These are phyloP conservation scores for Acorus gramineus DNA, from an alignment of 106 monocot species.

Conservation along the genomic window DNA sequence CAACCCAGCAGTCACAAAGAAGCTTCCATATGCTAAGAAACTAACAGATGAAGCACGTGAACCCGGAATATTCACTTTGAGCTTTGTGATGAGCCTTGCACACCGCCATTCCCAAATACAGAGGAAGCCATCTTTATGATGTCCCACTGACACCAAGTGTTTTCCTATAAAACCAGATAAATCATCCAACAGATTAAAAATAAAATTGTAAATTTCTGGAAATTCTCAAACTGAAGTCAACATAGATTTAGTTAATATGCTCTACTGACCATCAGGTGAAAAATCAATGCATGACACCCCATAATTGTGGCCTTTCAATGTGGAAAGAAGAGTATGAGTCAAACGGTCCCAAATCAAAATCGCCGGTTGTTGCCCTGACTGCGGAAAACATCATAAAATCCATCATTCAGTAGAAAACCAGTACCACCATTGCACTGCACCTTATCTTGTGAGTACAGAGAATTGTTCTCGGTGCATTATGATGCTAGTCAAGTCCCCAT, in stretches of 20 bases:
- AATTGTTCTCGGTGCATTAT: no score
- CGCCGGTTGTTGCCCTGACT: constrained; percentile 6
- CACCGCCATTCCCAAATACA: constrained; percentile 4
- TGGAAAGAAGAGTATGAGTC: not conserved
- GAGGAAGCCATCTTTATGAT: not conserved
- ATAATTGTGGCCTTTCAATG: constrained; percentile 7
- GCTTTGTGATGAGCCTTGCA: not conserved
- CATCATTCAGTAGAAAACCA: no score
- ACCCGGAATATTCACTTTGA: not conserved
- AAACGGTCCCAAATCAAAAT: constrained; percentile 6
- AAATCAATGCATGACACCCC: constrained; percentile 5
- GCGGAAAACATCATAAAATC: not conserved
- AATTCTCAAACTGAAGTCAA: not conserved
- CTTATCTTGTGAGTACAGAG: no score
- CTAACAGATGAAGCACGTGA: not conserved
- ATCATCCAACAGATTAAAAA: not conserved
- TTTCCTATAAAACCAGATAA: constrained; percentile 1
- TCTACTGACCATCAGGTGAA: constrained; percentile 5
- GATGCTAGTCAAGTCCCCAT: no score
- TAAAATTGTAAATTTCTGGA: not conserved
- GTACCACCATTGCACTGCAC: no score
- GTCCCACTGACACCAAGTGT: constrained; percentile 4
- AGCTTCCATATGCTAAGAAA: constrained; percentile 1
- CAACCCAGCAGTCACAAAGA: constrained; percentile 3
- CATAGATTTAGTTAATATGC: not conserved